Evolutionary conservation across 1,284 basidiomycete species (phyloP).

Genomic region (Ustilago lituana): DNA sequence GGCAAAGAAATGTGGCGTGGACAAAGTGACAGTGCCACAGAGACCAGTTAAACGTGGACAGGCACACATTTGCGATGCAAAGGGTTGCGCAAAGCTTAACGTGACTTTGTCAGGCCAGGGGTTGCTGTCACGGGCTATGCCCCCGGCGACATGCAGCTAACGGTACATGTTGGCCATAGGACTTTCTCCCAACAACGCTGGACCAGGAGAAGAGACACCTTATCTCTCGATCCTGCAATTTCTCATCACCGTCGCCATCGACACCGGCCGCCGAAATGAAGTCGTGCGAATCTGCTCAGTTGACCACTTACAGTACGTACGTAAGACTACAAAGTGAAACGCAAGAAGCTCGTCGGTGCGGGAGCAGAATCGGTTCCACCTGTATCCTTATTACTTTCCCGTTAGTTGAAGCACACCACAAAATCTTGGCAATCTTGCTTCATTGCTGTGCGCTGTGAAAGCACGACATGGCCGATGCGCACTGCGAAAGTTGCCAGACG

Average conservation of each 20-base stretch:
- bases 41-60: no score
- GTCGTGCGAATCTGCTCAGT: not conserved
- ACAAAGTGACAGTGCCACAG: not conserved
- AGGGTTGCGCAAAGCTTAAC: slow-evolving; percentile 10
- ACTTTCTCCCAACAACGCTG: not conserved
- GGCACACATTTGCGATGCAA: slow-evolving; percentile 1
- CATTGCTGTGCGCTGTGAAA: no score
- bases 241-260: slow-evolving; percentile 2
- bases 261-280: slow-evolving; percentile 11
- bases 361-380: no score
- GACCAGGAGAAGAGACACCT: not conserved
- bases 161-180: no score
- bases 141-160: not conserved
- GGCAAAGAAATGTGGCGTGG: no score
- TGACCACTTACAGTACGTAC: no score
- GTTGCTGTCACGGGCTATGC: not conserved
- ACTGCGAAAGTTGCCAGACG: no score
- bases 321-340: no score
- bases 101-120: not conserved
- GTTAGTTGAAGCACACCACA: no score
- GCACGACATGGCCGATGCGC: not conserved
- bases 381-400: no score
- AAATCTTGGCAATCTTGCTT: no score
- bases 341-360: no score
- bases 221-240: not conserved